Evolutionary conservation across 1,284 basidiomycete genomes (phyloP), one percentile per base, ranked within the genome.

Genomic region (Flammula alnicola): DNA sequence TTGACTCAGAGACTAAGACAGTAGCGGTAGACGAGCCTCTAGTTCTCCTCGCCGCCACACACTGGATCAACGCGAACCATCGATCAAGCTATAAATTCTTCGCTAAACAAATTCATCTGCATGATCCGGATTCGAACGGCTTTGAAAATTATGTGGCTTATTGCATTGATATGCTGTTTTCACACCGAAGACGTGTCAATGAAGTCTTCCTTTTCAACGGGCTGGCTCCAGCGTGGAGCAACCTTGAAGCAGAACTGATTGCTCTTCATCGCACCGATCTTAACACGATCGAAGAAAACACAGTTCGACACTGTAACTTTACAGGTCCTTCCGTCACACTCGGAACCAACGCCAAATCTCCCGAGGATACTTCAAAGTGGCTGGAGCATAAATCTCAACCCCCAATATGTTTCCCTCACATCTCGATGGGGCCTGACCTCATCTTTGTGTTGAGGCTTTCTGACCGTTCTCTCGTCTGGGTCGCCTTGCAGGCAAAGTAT

Each of bases 61-160:
- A 59, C 16, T 73, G 71, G 70, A 67, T 70, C 47, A 64, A 71
- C 17, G 44, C 51, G 5, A 62, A 70, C 49, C 61, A 69, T 54
- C 58, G 58, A 10, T 59, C 65, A 3, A 67, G 57, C 48, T 72
- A 73, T 51, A 70, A 67, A 43, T 60, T 63, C 48, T 69, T 72
- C 38, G 66, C 69, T 3, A 67, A 65, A 19, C 60, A 67, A 26
- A 72, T 72, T 37, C 54, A 58, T 17, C 23, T 50, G 0, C 66
- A 69, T 38, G 63, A 66, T 4, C 51, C 57, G 11, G 38, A 47
- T 8, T 70, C 64, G 3, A 74, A 74, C 31, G 72, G 72, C 4
- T 74, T 73, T 47, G 72, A 74, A 52, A 72, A 73, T 47, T 74
- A 70, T 40, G 53, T 75, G 10, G 68, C 66, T 4, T 72, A 70